Evolutionary conservation across 768 basidiomycete genomes (phyloP), one percentile per base, ranked within the genome.

Genomic region (Mycena sanguinolenta): DNA sequence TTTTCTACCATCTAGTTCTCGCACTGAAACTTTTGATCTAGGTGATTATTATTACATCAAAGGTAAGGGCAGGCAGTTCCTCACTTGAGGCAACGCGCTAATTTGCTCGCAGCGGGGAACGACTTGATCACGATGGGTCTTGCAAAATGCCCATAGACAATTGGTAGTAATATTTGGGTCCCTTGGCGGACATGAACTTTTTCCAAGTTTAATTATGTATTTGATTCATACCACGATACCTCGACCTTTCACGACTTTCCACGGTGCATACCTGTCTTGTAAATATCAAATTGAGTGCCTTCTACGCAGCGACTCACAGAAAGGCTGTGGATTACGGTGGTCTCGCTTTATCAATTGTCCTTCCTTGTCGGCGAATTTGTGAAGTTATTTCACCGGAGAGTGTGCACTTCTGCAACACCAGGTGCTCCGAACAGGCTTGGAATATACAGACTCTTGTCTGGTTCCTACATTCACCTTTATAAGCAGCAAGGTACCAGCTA

Each of bases 31-130:
- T 52, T 64, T 3, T 75, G 10, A 34, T 34, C 32, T 34, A 91
- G 90, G 89, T 25, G 90, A 91, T 77, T 90, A 91, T 76, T 91
- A 88, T 78, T 91, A 84, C 72, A 83, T 91, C 73, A 83, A 81
- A 53, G 69, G 72, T 66, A 32, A 25, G 25, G 4, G 36, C 6
- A n/a, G 14, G 2, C 2, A 34, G 16, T 7, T 27, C 30, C 32
- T n/a, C n/a, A n/a, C n/a, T n/a, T 39, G 10, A n/a, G 12, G 0
- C 21, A 42, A 12, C 32, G 42, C 27, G 53, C 42, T 38, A 62
- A 39, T 9, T 32, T 4, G 4, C 28, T 44, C 36, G 16, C 23
- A 73, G 84, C 86, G 1, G 89, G 86, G 8, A 90, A 88, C 73
- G 39, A 64, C 21, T 25, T 70, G 52, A 32, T 69, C 2, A 23